phyloP scores from a whole-genome alignment of 176 grass and related monocot genomes.

The Pharus latifolius region DNA sequence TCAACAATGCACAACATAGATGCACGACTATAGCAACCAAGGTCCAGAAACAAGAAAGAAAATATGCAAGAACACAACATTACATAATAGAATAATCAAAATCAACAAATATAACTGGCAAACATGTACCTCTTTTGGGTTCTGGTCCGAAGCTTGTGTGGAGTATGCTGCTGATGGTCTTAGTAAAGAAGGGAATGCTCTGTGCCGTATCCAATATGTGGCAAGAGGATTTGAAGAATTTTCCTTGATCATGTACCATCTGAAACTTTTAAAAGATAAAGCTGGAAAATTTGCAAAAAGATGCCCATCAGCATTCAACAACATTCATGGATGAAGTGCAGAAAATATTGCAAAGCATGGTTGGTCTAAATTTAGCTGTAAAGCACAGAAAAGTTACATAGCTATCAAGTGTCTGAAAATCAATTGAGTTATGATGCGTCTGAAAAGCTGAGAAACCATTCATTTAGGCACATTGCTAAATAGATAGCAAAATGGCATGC shows the following conservation, averaged over 20 bases:
- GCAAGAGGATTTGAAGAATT: conserved; percentile 24
- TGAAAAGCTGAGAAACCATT: background rate
- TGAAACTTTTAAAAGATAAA: conserved; percentile 22
- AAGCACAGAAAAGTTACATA: background rate
- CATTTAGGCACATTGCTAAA: background rate
- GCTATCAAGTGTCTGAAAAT: background rate
- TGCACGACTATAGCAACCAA: background rate
- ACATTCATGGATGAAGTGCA: background rate
- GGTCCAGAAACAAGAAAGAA: background rate
- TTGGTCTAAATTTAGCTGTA: background rate
- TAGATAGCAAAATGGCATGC: background rate
- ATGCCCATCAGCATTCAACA: background rate
- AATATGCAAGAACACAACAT: background rate
- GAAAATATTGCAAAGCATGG: background rate
- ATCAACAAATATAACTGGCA: background rate
- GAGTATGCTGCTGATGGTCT: conserved; percentile 77
- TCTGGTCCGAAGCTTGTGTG: conserved; percentile 56
- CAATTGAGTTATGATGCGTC: background rate
- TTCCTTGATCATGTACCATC: conserved; percentile 37
- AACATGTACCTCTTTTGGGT: conserved; percentile 58
- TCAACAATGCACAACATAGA: background rate
- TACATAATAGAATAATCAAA: background rate
- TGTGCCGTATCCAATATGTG: conserved; percentile 2
- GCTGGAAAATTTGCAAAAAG: conserved; percentile 19
- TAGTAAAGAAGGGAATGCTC: conserved; percentile 22